Conservation (phyloP, 1,284 basidiomycete genomes). For the Apiotrichum veenhuisii region DNA sequence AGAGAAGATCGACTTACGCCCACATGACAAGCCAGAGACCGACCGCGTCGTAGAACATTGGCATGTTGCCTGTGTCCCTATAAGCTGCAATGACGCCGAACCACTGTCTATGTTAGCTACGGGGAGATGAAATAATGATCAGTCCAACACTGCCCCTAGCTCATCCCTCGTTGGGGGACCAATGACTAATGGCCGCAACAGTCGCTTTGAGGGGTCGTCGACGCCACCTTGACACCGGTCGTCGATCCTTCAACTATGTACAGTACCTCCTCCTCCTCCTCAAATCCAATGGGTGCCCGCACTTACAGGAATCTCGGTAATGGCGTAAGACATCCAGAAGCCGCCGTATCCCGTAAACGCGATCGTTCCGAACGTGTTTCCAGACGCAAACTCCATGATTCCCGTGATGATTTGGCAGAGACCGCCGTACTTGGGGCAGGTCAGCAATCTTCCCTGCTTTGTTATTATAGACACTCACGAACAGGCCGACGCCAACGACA, state of each 20-base stretch:
- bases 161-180: no score
- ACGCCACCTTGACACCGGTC: no score
- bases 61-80: constrained; percentile 32
- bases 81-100: constrained; percentile 54
- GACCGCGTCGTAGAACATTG: constrained; percentile 55
- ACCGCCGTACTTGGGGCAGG: constrained; percentile 59
- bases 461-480: constrained; percentile 27
- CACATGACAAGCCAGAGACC: constrained; percentile 51
- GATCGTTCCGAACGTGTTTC: constrained; percentile 59
- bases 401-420: constrained; percentile 62
- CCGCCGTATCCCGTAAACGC: constrained; percentile 78
- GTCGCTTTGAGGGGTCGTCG: no score
- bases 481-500: constrained; percentile 76
- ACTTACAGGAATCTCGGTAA: no score
- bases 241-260: no score
- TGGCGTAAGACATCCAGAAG: constrained; percentile 53
- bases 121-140: no score
- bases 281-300: constrained; percentile 6
- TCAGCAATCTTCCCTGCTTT: not conserved
- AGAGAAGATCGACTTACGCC: constrained; percentile 20
- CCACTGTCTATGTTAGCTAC: constrained; percentile 32
- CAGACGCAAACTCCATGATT: constrained; percentile 64
- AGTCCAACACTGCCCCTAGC: no score
- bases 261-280: constrained; percentile 14
- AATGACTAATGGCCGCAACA: no score